Evolutionary conservation across 2,329 filamentous ascomycete species (phyloP), one percentile per base, ranked within the genome.

Genomic region (Fusarium nodosum): DNA sequence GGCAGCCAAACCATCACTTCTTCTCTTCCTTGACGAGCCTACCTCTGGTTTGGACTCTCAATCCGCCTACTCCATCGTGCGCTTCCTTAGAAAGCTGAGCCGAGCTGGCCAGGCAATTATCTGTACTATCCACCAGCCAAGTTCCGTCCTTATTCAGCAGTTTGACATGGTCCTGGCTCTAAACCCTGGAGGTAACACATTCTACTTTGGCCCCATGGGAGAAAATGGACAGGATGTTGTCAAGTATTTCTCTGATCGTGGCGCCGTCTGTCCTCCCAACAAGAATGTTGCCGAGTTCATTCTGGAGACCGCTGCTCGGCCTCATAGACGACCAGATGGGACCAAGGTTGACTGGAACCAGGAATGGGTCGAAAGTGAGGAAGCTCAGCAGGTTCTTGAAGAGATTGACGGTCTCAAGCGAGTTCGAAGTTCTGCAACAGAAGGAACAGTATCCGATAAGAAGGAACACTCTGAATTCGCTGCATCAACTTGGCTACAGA

Each of bases 301-400:
- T 36, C 76, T 85, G 1, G 82, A 85, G 72, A 82, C 82, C 8
- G 79, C 81, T 1, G 79, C 81, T 2, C 71, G 76, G 6, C 77
- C 79, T 9, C 77, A 78, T 33, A 74, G 61, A 39, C 76, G 74
- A 22, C 73, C 75, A 5, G 78, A 81, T 22, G 79, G 78, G 8
- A 79, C 76, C 22, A 79, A 78, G 55, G 67, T 92, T 44, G 85
- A 93, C 74, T 94, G 92, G 92, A 90, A 91, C 74, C 86, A 92
- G 36, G 90, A 93, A 75, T 94, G 92, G 92, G 80, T 82, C 28
- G 86, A 86, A 45, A 93, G 90, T 0, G 80, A 87, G 13, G 85
- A 93, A 73, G 87, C 88, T 63, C 81, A 83, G 34, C 77, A 79
- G 2, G 81, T 93, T 20, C 78, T 89, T 8, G 79, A 86, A 13